phyloP scores from a whole-genome alignment of 2,329 filamentous ascomycete species.

The Beauveria asiatica region DNA sequence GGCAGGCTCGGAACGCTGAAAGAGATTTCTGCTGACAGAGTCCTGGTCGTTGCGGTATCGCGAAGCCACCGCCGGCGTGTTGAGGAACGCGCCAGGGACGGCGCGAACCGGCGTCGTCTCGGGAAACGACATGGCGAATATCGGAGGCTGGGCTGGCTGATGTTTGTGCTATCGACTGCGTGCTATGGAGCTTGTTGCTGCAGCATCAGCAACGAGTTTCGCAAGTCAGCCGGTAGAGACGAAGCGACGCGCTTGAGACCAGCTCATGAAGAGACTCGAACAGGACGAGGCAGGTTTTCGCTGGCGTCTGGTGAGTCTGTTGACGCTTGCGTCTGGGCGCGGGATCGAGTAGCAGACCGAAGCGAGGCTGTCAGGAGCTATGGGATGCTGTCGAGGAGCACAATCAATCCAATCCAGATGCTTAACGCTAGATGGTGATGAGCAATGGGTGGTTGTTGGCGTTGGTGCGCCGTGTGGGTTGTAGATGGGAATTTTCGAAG shows the following conservation, averaged over 20 bases:
- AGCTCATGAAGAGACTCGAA: slow-evolving; percentile 4
- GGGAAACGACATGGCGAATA: slow-evolving; percentile 43
- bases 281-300: neutral
- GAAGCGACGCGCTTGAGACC: slow-evolving; percentile 5
- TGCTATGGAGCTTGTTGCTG: neutral
- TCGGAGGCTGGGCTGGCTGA: neutral
- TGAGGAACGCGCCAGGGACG: slow-evolving; percentile 66
- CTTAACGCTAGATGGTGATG: neutral
- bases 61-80: slow-evolving; percentile 58
- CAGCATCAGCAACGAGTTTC: neutral
- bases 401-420: neutral
- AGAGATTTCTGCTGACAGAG: slow-evolving; percentile 44
- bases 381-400: neutral
- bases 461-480: slow-evolving; percentile 4
- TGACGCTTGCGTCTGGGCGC: neutral
- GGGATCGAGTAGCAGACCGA: neutral
- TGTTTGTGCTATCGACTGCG: neutral
- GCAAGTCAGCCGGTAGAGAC: neutral
- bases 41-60: slow-evolving; percentile 37
- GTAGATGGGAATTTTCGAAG: slow-evolving; percentile 9
- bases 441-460: slow-evolving; percentile 5
- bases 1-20: slow-evolving; percentile 24
- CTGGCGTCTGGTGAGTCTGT: neutral
- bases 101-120: slow-evolving; percentile 60
- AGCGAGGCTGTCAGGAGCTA: neutral